These are phyloP conservation scores for Wallacemonas sp. DNA, from an alignment of 208 protist genomes.

Conservation along the genomic window DNA sequence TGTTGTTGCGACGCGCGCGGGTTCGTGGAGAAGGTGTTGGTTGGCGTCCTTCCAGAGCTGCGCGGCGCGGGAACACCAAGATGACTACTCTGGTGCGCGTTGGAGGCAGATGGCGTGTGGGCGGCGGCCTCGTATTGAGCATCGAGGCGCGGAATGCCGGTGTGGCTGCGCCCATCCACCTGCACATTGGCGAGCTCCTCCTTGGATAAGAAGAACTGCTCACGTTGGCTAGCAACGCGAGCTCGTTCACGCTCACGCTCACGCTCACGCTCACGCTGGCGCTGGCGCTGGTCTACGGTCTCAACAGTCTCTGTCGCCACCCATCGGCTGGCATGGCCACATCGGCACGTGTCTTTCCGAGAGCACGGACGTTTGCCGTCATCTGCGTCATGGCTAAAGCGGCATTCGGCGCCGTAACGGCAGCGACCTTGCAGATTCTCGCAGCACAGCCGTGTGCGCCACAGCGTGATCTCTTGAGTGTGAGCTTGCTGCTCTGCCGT, in stretches of 20 bases:
- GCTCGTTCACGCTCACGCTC: not conserved
- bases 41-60: not conserved
- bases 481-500: not conserved
- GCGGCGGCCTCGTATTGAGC: conserved; percentile 2
- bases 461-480: conserved; percentile 53
- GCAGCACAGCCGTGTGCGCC: conserved; percentile 70
- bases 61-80: not conserved
- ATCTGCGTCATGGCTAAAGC: conserved; percentile 70
- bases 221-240: not conserved
- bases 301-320: too few relatives aligned
- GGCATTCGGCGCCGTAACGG: conserved; percentile 36
- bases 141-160: conserved; percentile 28
- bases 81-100: not conserved
- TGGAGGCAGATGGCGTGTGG: not conserved
- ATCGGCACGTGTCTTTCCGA: conserved; percentile 49
- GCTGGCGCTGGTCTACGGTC: too few relatives aligned
- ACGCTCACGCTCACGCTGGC: conserved; percentile 14
- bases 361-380: conserved; percentile 71
- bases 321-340: conserved; percentile 67
- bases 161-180: conserved; percentile 20
- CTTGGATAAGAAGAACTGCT: conserved; percentile 16
- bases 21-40: conserved; percentile 11
- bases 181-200: conserved; percentile 13
- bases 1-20: not conserved
- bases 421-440: conserved; percentile 54